Evolutionary conservation across 2,329 filamentous ascomycete genomes (phyloP).

Genomic region (Arthrobotrys sinensis): DNA sequence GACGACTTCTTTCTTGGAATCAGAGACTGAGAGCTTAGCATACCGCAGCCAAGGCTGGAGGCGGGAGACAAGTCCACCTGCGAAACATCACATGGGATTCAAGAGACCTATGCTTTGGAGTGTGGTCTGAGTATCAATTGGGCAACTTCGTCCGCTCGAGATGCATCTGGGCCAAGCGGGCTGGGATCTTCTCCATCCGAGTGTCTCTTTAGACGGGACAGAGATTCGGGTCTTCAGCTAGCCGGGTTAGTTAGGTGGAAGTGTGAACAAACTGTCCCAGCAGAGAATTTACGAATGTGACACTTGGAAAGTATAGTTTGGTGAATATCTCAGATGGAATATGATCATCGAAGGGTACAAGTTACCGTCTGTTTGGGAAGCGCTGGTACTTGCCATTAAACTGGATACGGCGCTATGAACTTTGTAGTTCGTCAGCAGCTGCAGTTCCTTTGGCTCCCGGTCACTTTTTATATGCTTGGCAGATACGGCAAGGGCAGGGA

Average conservation of each 20-base stretch:
- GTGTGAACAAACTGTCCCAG: constrained; percentile 14
- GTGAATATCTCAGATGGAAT: not conserved
- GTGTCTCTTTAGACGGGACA: constrained; percentile 13
- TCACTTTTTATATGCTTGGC: constrained; percentile 38
- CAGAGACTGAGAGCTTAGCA: constrained; percentile 13
- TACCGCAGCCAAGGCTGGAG: constrained; percentile 43
- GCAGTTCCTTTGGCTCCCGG: constrained; percentile 6
- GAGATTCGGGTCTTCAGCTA: constrained; percentile 31
- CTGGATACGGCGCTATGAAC: constrained; percentile 23
- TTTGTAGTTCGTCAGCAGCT: constrained; percentile 17
- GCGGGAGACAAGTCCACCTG: constrained; percentile 38
- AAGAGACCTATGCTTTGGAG: constrained; percentile 3
- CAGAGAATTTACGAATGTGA: not conserved
- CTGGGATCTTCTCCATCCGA: constrained; percentile 21
- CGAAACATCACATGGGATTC: constrained; percentile 53
- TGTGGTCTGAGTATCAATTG: constrained; percentile 31
- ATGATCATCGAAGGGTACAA: not conserved
- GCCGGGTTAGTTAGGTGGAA: constrained; percentile 24
- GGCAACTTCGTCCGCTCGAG: not conserved
- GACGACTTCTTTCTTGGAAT: constrained; percentile 21
- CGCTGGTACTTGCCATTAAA: constrained; percentile 33
- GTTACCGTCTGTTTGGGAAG: constrained; percentile 36
- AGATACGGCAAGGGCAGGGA: constrained; percentile 4
- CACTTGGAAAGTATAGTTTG: not conserved
- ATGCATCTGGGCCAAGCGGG: constrained; percentile 7